phyloP scores from a whole-genome alignment of 2,329 filamentous ascomycete species.

The Chaetomiaceae sp. region DNA sequence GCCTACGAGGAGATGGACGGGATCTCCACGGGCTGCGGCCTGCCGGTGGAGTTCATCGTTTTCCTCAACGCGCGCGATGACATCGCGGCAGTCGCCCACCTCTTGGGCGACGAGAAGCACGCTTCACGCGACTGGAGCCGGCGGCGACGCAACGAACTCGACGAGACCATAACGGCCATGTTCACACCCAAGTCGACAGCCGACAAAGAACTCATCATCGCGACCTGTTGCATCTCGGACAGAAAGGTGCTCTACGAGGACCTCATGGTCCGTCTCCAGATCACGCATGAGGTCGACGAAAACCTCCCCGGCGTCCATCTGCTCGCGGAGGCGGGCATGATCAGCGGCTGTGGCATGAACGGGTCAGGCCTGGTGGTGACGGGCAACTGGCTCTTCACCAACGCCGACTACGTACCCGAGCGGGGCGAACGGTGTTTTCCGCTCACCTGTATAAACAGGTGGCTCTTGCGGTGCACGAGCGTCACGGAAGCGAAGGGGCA shows the following conservation, averaged over 20 bases:
- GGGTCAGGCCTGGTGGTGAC: conserved; percentile 24
- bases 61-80: conserved; percentile 8
- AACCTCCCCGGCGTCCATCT: conserved; percentile 22
- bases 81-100: background rate
- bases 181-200: conserved; percentile 11
- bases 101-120: background rate
- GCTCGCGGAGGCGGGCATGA: conserved; percentile 28
- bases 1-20: conserved; percentile 1
- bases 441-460: conserved; percentile 20
- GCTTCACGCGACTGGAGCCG: background rate
- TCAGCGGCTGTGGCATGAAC: conserved; percentile 27
- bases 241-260: conserved; percentile 19
- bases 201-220: conserved; percentile 8
- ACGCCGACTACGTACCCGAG: conserved; percentile 21
- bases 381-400: conserved; percentile 26
- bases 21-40: background rate
- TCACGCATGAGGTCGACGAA: conserved; percentile 18
- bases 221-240: conserved; percentile 20
- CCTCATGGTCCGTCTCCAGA: conserved; percentile 26
- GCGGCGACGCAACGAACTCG: background rate
- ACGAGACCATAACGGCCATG: conserved; percentile 17
- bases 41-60: background rate
- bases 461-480: conserved; percentile 22
- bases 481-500: conserved; percentile 16
- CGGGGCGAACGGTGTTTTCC: conserved; percentile 20